Percentiles rank a stretch among this genome's conserved stretches.
These are phyloP conservation scores for Pythium scleroteichum DNA, from an alignment of 352 stramenopile genomes.

Conservation along the genomic window DNA sequence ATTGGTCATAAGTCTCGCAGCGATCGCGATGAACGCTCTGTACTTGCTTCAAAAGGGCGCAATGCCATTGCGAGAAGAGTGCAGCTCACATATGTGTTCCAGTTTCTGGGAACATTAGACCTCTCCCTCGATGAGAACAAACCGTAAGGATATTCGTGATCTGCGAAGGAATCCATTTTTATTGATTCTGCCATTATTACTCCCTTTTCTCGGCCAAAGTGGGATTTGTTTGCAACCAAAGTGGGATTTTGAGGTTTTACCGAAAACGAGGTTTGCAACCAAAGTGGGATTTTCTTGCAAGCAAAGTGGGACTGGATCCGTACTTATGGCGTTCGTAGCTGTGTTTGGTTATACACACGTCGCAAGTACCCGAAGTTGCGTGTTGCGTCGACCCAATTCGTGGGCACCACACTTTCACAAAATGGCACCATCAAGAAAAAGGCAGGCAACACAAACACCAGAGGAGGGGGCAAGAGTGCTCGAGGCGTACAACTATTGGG, in stretches of 20 bases:
- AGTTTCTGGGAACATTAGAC: too few species aligned
- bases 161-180: too few species aligned
- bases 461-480: background rate
- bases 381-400: background rate
- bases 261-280: slow-evolving; percentile 2
- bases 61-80: too few species aligned
- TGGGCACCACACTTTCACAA: background rate
- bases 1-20: too few species aligned
- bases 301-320: slow-evolving; percentile 4
- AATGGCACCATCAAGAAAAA: background rate
- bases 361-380: background rate
- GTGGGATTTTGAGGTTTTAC: slow-evolving; percentile 8
- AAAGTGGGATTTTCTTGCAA: slow-evolving; percentile 9
- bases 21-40: too few species aligned
- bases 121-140: too few species aligned
- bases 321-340: background rate
- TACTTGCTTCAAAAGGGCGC: too few species aligned
- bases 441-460: background rate
- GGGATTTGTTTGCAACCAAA: slow-evolving; percentile 7
- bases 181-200: too few species aligned
- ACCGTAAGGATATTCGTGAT: too few species aligned
- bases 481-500: background rate
- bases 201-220: background rate
- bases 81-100: too few species aligned
- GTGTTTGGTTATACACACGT: background rate